These are phyloP conservation scores for Hypholoma fasciculare DNA, from an alignment of 768 basidiomycete genomes.

Conservation along the genomic window DNA sequence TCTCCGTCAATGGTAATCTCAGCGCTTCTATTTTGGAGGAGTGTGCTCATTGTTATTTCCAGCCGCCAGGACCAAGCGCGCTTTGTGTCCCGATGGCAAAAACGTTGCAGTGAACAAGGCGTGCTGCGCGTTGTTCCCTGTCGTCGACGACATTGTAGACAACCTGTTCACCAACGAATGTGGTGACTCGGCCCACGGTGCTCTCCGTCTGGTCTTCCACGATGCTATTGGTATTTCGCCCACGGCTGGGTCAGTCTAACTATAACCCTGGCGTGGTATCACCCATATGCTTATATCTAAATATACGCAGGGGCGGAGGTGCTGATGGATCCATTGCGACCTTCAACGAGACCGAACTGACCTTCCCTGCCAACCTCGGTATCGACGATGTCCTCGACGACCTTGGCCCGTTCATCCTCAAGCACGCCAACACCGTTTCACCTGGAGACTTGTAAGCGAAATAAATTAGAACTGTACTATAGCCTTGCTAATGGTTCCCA, in stretches of 20 bases:
- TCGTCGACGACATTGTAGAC: slow-evolving; percentile 21
- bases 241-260: slow-evolving; percentile 25
- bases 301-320: slow-evolving; percentile 35
- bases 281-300: not conserved
- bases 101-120: slow-evolving; percentile 25
- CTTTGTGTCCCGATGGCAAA: slow-evolving; percentile 27
- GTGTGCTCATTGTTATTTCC: not conserved
- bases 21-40: slow-evolving; percentile 32
- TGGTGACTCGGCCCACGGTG: slow-evolving; percentile 27
- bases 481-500: not conserved
- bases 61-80: slow-evolving; percentile 15
- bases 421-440: slow-evolving; percentile 30
- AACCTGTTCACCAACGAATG: slow-evolving; percentile 30
- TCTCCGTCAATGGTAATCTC: slow-evolving; percentile 46
- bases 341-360: slow-evolving; percentile 41
- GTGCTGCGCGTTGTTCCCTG: slow-evolving; percentile 26
- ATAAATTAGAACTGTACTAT: not conserved
- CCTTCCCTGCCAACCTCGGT: slow-evolving; percentile 43
- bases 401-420: slow-evolving; percentile 32
- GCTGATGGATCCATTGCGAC: slow-evolving; percentile 52
- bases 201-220: slow-evolving; percentile 38
- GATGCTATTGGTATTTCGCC: slow-evolving; percentile 46
- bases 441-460: slow-evolving; percentile 46
- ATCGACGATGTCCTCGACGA: slow-evolving; percentile 40
- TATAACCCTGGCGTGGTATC: not conserved